Conservation (phyloP, 2,329 filamentous ascomycete species). For the Elsinoe necatrix region DNA sequence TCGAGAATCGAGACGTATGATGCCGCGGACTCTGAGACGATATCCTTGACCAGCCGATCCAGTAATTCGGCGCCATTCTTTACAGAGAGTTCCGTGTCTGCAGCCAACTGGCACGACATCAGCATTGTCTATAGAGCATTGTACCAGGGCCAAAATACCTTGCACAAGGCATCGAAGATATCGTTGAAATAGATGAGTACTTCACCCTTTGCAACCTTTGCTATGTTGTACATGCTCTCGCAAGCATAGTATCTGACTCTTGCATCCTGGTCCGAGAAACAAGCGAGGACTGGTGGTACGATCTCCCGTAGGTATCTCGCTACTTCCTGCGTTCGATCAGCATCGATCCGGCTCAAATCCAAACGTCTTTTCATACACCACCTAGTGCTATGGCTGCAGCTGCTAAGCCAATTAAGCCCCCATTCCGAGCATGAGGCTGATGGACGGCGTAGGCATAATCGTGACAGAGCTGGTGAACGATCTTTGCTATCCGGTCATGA, state of each 20-base stretch:
- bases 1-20: conserved; percentile 90
- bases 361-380: conserved; percentile 52
- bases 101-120: conserved; percentile 59
- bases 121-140: conserved; percentile 22
- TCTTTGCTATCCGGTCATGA: conserved; percentile 69
- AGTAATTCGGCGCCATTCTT: conserved; percentile 96
- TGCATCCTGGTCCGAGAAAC: conserved; percentile 97
- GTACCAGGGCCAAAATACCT: conserved; percentile 52
- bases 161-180: conserved; percentile 94
- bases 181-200: conserved; percentile 96
- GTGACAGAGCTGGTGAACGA: conserved; percentile 92
- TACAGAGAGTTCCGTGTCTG: conserved; percentile 91
- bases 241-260: conserved; percentile 96
- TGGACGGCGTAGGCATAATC: conserved; percentile 97
- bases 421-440: conserved; percentile 92
- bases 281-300: conserved; percentile 90
- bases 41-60: conserved; percentile 90
- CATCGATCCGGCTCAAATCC: not conserved
- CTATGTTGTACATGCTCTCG: conserved; percentile 99
- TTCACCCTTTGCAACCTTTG: conserved; percentile 97
- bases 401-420: conserved; percentile 87
- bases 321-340: conserved; percentile 57
- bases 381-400: conserved; percentile 93
- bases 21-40: conserved; percentile 87
- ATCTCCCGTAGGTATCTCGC: conserved; percentile 88